Evolutionary conservation across 495 filamentous ascomycete species (phyloP), one percentile per base, ranked within the genome.

Genomic region (Neurospora sp.): DNA sequence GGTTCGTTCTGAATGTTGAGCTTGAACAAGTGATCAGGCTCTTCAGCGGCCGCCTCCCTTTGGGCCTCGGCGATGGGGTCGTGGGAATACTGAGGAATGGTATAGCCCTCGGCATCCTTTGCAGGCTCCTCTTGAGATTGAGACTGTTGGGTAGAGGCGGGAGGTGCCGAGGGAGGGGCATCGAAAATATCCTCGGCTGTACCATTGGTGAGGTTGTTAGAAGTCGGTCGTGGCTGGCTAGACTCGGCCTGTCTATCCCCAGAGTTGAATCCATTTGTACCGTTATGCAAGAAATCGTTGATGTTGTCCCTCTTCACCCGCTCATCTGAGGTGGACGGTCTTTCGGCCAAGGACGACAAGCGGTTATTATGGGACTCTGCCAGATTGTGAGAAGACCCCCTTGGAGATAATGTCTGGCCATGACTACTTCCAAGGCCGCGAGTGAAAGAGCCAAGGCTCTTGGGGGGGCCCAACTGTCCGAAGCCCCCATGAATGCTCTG

Each of bases 1-100:
- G 97, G 95, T 73, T 96, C 92, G 75, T 93, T 94, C 74, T 93
- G 88, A 75, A 99, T 99, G 74, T 91, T 96, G 37, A 99, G 84
- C 80, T 96, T 98, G 83, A 97, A 92, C 72, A 91, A 86, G 69
- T 93, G 91, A 44, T 93, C 92, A 72, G 80, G 81, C 80, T 90
- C 85, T 74, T 82, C 89, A 70, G 83, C 85, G 31, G 89, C 85
- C 48, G 92, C 92, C 82, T 96, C 94, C 76, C 87, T 89, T 80
- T 97, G 87, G 14, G 93, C 94, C 77, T 91, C 90, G 18, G 92
- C 91, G 70, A 96, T 97, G 35, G 94, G 92, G 78, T 97, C 94
- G 74, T 90, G 86, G 54, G 84, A 85, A 10, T 88, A 79, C 20
- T 89, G 86, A 20, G 91, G 91, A 31, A 95, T 88, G 20, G 86